Evolutionary conservation across 2,329 filamentous ascomycete species (phyloP).

Genomic region (Neonectria magnoliae): DNA sequence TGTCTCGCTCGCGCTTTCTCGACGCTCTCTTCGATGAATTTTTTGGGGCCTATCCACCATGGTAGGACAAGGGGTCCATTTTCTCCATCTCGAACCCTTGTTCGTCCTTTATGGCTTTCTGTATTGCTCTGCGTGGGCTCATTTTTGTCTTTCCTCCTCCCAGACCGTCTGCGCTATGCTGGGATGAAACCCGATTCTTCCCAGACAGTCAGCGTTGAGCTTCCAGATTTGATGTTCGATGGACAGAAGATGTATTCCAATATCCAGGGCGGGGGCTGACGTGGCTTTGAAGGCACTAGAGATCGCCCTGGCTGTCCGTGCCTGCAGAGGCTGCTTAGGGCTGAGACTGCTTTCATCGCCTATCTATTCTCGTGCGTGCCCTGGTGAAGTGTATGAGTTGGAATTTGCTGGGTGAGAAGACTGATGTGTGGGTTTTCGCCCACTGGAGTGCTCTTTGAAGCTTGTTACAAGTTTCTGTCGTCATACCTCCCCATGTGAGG

Average conservation of each 20-base stretch:
- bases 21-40: constrained; percentile 3
- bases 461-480: not conserved
- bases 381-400: not conserved
- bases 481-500: not conserved
- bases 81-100: not conserved
- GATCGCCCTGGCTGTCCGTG: constrained; percentile 5
- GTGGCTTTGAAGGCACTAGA: constrained; percentile 9
- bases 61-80: not conserved
- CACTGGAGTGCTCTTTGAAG: not conserved
- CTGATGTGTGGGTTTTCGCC: not conserved
- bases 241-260: constrained; percentile 10
- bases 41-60: not conserved
- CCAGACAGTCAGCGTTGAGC: not conserved
- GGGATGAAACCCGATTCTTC: not conserved
- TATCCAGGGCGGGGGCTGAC: constrained; percentile 5
- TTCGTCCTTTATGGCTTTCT: not conserved
- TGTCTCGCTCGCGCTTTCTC: constrained; percentile 4
- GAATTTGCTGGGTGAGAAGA: not conserved
- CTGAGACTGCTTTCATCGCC: not conserved
- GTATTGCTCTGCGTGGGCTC: not conserved
- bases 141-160: not conserved
- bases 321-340: constrained; percentile 5
- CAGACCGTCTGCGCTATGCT: not conserved
- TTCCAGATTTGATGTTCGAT: constrained; percentile 13
- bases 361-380: not conserved